phyloP scores from a whole-genome alignment of 140 eudicot species.

The Stevia rebaudiana region DNA sequence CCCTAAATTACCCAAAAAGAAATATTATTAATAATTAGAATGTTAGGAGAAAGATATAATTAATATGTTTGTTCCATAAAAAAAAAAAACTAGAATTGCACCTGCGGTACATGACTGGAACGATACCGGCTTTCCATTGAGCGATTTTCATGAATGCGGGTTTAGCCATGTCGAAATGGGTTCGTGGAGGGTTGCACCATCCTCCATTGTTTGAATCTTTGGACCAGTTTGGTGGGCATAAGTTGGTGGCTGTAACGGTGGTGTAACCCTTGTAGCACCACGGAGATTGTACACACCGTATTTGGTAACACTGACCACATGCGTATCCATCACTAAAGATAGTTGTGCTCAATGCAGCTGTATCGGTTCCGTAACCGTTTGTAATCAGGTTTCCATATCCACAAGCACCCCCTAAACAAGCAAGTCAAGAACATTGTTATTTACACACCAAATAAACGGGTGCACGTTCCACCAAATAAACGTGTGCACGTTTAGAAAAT shows the following conservation, averaged over 20 bases:
- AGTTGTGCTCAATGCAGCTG: constrained; percentile 78
- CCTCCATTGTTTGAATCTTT: constrained; percentile 67
- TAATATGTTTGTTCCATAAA: no score
- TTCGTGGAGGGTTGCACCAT: constrained; percentile 87
- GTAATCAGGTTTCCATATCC: constrained; percentile 76
- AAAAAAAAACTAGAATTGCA: neutral
- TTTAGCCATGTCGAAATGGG: constrained; percentile 75
- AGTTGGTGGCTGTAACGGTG: constrained; percentile 76
- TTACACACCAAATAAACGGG: no score
- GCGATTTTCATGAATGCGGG: constrained; percentile 82
- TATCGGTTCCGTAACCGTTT: constrained; percentile 62
- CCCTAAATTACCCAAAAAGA: constrained; percentile 39
- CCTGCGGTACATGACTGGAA: constrained; percentile 83
- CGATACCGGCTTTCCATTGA: constrained; percentile 70
- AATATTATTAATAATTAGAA: no score
- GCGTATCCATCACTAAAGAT: constrained; percentile 75
- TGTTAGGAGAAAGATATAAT: no score
- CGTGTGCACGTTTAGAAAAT: no score
- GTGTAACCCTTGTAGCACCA: constrained; percentile 47
- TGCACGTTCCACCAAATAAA: no score
- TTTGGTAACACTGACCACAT: constrained; percentile 75
- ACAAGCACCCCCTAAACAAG: constrained; percentile 86
- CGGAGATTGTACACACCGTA: constrained; percentile 47
- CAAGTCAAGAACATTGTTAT: neutral
- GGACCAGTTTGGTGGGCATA: constrained; percentile 81